A percentile compares a stretch with the other conserved stretches of the same genome.
These are phyloP conservation scores for Lodderomyces elongisporus DNA, from an alignment of 1,139 yeast genomes.

Conservation along the genomic window DNA sequence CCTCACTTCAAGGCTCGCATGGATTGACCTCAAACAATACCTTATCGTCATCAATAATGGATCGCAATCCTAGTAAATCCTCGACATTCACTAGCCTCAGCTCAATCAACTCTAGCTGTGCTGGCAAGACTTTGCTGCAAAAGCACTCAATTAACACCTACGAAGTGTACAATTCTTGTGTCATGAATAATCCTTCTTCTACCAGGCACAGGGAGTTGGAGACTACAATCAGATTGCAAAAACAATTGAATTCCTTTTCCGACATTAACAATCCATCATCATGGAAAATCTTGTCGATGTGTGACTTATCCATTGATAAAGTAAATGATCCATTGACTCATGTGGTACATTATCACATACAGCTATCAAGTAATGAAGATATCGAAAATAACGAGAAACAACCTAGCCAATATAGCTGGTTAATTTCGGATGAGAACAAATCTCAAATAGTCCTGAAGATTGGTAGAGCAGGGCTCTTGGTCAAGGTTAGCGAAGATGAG, in stretches of 20 bases:
- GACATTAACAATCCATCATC: slow-evolving; percentile 34
- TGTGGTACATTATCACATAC: slow-evolving; percentile 24
- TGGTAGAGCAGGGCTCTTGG: slow-evolving; percentile 44
- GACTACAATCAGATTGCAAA: slow-evolving; percentile 33
- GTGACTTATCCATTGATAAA: slow-evolving; percentile 24
- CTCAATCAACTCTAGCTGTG: slow-evolving; percentile 12
- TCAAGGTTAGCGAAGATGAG: slow-evolving; percentile 28
- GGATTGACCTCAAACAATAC: slow-evolving; percentile 27
- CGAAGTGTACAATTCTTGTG: slow-evolving; percentile 11
- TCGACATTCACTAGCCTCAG: slow-evolving; percentile 34
- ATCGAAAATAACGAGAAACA: slow-evolving; percentile 9
- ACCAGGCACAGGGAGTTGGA: slow-evolving; percentile 19
- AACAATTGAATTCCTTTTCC: slow-evolving; percentile 29
- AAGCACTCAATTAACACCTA: slow-evolving; percentile 3
- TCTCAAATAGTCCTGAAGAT: slow-evolving; percentile 31
- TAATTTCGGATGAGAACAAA: slow-evolving; percentile 30
- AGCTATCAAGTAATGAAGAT: slow-evolving; percentile 19
- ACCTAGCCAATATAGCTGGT: slow-evolving; percentile 25
- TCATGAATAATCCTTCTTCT: slow-evolving; percentile 22
- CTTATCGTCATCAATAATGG: slow-evolving; percentile 35
- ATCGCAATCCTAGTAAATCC: slow-evolving; percentile 22
- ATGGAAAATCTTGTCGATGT: slow-evolving; percentile 44
- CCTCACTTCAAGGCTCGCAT: slow-evolving; percentile 18
- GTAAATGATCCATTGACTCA: slow-evolving; percentile 24
- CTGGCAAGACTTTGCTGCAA: neutral